phyloP scores from a whole-genome alignment of 495 filamentous ascomycete genomes.

The Podospora conica region DNA sequence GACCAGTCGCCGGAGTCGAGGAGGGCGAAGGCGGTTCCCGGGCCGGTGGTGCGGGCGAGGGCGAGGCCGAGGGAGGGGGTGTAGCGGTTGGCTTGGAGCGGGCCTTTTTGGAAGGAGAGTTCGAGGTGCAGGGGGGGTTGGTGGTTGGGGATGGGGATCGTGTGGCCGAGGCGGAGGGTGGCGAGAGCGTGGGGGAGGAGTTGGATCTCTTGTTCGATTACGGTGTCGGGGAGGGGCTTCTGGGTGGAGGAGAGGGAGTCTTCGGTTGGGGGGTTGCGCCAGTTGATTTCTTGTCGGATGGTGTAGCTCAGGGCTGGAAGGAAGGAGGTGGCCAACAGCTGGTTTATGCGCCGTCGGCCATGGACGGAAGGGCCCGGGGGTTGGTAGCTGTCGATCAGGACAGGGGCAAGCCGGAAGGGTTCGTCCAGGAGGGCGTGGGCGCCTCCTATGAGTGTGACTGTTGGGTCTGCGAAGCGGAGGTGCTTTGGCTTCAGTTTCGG shows the following conservation, averaged over 20 bases:
- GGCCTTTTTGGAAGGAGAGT: conserved; percentile 14
- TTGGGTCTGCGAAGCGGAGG: conserved; percentile 16
- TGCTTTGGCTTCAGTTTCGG: background rate
- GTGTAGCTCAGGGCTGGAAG: conserved; percentile 16
- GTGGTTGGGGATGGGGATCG: conserved; percentile 11
- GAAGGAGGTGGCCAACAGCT: conserved; percentile 19
- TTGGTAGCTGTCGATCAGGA: conserved; percentile 20
- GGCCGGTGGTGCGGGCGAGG: conserved; percentile 7
- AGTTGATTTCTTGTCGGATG: conserved; percentile 22
- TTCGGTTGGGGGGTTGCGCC: conserved; percentile 1
- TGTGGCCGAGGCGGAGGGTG: conserved; percentile 19
- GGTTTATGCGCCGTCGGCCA: conserved; percentile 15
- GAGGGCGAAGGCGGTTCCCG: conserved; percentile 19
- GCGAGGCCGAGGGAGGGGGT: conserved; percentile 22
- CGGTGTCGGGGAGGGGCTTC: conserved; percentile 5
- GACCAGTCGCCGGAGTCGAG: conserved; percentile 21
- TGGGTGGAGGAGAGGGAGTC: background rate
- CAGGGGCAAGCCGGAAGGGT: conserved; percentile 15
- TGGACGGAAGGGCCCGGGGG: conserved; percentile 23
- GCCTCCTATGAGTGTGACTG: conserved; percentile 19
- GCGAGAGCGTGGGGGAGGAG: conserved; percentile 17
- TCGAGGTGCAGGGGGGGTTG: conserved; percentile 19
- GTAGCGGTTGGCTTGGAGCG: background rate
- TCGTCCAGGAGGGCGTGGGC: conserved; percentile 24
- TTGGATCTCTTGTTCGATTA: conserved; percentile 24